Percentiles rank a stretch among this genome's conserved stretches.
Conservation (phyloP, 495 filamentous ascomycete species). For the Tuber microsphaerosporum region DNA sequence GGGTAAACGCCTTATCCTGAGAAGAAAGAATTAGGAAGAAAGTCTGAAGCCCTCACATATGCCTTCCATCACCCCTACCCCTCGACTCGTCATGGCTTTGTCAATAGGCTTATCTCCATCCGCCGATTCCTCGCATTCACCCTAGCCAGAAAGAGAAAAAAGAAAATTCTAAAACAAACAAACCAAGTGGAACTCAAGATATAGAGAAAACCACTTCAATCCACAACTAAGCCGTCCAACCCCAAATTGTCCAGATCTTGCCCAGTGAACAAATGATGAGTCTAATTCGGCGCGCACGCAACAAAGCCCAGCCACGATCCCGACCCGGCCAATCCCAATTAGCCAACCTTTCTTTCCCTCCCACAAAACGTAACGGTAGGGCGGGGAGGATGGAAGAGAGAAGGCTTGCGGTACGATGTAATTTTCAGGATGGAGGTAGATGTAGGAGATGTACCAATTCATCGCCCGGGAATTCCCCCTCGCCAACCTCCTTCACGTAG, state of each 20-base stretch:
- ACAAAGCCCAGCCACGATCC: background rate
- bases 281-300: background rate
- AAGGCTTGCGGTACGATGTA: background rate
- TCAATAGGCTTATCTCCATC: background rate
- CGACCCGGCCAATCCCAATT: slow-evolving; percentile 2
- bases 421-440: slow-evolving; percentile 24
- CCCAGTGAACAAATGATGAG: slow-evolving; percentile 4
- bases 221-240: background rate
- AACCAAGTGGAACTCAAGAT: background rate
- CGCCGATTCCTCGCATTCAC: background rate
- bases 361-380: background rate
- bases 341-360: slow-evolving; percentile 5
- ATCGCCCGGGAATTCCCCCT: slow-evolving; percentile 32
- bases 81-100: background rate
- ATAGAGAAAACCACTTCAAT: background rate
- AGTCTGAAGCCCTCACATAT: background rate
- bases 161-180: slow-evolving; percentile 2
- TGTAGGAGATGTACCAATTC: slow-evolving; percentile 39
- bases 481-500: slow-evolving; percentile 33
- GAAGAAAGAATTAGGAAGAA: background rate
- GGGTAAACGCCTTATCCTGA: background rate
- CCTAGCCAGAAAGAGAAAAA: background rate
- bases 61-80: background rate
- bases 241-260: background rate
- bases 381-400: background rate